These are phyloP conservation scores for Aspergillus jensenii DNA, from an alignment of 2,329 filamentous ascomycete species.

Conservation along the genomic window DNA sequence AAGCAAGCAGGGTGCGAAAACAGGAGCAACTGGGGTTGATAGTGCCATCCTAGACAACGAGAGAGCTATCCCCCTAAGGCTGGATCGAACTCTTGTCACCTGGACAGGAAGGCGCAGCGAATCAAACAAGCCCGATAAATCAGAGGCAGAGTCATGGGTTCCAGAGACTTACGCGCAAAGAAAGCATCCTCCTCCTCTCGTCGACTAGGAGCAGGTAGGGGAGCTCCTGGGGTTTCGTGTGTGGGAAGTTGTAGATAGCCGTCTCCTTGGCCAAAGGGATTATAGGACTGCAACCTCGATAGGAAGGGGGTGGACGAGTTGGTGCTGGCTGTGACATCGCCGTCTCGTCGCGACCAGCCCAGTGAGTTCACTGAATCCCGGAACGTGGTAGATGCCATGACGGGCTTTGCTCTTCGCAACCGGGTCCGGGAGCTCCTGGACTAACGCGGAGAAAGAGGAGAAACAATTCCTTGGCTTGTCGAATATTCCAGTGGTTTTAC, in stretches of 20 bases:
- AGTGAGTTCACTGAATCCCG: constrained; percentile 92
- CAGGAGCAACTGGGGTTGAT: neutral
- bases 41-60: constrained; percentile 17
- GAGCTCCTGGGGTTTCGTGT: constrained; percentile 76
- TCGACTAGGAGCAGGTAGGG: constrained; percentile 77
- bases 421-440: neutral
- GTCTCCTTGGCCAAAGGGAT: constrained; percentile 75
- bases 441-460: constrained; percentile 1
- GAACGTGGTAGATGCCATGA: constrained; percentile 63
- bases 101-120: constrained; percentile 25
- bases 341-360: constrained; percentile 85
- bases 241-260: constrained; percentile 91
- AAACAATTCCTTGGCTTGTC: constrained; percentile 19
- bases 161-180: constrained; percentile 78
- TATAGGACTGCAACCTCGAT: constrained; percentile 77
- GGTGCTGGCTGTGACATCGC: constrained; percentile 72
- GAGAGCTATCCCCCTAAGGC: constrained; percentile 35
- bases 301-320: constrained; percentile 68
- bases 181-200: constrained; percentile 94
- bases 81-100: constrained; percentile 39
- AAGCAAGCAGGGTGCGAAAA: constrained; percentile 1
- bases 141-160: constrained; percentile 23
- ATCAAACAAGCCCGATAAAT: constrained; percentile 14
- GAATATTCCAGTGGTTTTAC: constrained; percentile 17
- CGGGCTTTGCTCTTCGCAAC: constrained; percentile 11